Evolutionary conservation across 139 green algal genomes (phyloP).

Genomic region (Asterochloris erici): DNA sequence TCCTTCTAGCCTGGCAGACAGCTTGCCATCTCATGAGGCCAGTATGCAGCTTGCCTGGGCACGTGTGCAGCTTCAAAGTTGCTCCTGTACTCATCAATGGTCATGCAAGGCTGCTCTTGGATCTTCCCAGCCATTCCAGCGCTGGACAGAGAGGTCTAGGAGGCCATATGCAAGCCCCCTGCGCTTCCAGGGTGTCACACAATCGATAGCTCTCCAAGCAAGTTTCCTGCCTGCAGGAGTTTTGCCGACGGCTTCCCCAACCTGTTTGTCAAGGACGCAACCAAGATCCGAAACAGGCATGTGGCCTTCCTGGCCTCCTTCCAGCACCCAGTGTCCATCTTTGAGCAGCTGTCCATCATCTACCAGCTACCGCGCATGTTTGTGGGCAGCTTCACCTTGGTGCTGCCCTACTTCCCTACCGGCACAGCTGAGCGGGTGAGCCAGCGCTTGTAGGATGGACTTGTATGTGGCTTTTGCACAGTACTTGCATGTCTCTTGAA

Average conservation of each 20-base stretch:
- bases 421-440: slow-evolving; percentile 77
- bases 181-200: neutral
- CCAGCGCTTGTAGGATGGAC: neutral
- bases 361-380: slow-evolving; percentile 96
- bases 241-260: slow-evolving; percentile 99
- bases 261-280: slow-evolving; percentile 94
- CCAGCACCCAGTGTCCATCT: slow-evolving; percentile 83
- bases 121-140: neutral
- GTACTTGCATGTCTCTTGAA: no score
- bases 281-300: slow-evolving; percentile 87
- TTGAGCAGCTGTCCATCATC: slow-evolving; percentile 97
- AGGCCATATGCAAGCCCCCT: no score
- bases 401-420: slow-evolving; percentile 98
- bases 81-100: no score
- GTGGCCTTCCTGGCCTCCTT: slow-evolving; percentile 97
- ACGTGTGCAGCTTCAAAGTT: no score
- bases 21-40: neutral
- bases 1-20: neutral
- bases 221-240: slow-evolving; percentile 34
- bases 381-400: slow-evolving; percentile 93
- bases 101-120: neutral
- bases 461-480: no score
- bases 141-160: no score
- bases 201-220: neutral
- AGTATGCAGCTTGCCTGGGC: no score